Evolutionary conservation across 805 yeast species (phyloP).

Genomic region (Ogataea nonfermentans): DNA sequence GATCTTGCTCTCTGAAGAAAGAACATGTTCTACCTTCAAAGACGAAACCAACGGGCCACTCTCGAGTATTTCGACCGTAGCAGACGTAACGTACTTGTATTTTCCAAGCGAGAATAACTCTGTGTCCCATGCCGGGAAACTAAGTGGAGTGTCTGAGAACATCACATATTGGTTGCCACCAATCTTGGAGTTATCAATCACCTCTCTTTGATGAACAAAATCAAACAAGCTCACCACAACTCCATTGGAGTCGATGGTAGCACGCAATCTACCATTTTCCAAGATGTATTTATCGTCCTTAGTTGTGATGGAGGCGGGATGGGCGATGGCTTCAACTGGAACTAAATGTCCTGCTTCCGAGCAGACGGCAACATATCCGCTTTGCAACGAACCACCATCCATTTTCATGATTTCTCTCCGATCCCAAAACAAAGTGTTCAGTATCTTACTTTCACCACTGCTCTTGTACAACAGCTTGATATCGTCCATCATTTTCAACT

Average conservation of each 20-base stretch:
- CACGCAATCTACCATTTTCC: conserved; percentile 60
- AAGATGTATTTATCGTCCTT: conserved; percentile 44
- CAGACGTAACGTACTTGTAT: conserved; percentile 47
- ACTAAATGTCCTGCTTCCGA: conserved; percentile 1
- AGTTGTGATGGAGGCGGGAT: conserved; percentile 50
- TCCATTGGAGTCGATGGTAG: conserved; percentile 51
- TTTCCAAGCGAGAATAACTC: conserved; percentile 84
- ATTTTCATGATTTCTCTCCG: conserved; percentile 44
- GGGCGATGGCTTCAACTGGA: conserved; percentile 28
- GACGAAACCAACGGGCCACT: conserved; percentile 61
- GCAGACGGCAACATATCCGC: conserved; percentile 4
- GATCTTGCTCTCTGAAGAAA: conserved; percentile 57
- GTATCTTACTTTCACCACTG: conserved; percentile 5
- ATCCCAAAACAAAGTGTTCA: conserved; percentile 68
- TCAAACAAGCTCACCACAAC: conserved; percentile 65
- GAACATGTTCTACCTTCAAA: conserved; percentile 57
- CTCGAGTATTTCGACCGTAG: conserved; percentile 41
- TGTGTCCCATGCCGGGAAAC: conserved; percentile 97
- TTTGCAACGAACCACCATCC: conserved; percentile 19
- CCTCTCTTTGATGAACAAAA: conserved; percentile 55
- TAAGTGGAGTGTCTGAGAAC: conserved; percentile 87
- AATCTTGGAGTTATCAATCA: conserved; percentile 54
- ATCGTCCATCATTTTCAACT: conserved; percentile 49
- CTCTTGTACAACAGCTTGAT: conserved; percentile 33
- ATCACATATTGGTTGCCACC: conserved; percentile 83